phyloP scores from a whole-genome alignment of 495 filamentous ascomycete genomes.

The Aspergillus taichungensis region DNA sequence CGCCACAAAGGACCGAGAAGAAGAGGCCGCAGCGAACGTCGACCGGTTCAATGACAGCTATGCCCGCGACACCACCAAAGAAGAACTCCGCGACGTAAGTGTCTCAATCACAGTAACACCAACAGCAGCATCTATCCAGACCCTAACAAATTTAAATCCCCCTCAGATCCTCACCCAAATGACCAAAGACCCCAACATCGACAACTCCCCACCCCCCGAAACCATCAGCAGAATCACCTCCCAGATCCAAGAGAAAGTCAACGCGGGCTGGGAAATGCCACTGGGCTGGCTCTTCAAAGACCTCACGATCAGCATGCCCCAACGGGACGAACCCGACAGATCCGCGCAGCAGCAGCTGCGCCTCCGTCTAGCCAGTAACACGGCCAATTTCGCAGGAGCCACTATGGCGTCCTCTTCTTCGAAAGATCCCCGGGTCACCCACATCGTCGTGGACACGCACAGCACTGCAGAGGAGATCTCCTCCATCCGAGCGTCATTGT shows the following conservation, averaged over 20 bases:
- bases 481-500: constrained; percentile 20
- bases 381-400: constrained; percentile 58
- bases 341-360: background rate
- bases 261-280: constrained; percentile 29
- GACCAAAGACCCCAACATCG: constrained; percentile 23
- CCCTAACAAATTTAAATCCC: no score
- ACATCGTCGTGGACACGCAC: constrained; percentile 25
- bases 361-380: constrained; percentile 29
- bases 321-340: background rate
- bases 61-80: constrained; percentile 54
- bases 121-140: background rate
- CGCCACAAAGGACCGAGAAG: constrained; percentile 34
- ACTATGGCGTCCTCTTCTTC: constrained; percentile 13
- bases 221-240: constrained; percentile 48
- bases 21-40: constrained; percentile 42
- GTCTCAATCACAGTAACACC: background rate
- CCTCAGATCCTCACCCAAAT: constrained; percentile 38
- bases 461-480: constrained; percentile 11
- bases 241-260: constrained; percentile 41
- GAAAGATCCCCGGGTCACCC: constrained; percentile 18
- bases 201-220: constrained; percentile 13
- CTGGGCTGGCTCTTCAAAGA: constrained; percentile 61
- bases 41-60: constrained; percentile 84
- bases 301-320: constrained; percentile 47
- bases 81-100: constrained; percentile 53